Percentiles rank a stretch among this genome's conserved stretches.
These are phyloP conservation scores for Excoecaria agallocha DNA, from an alignment of 345 rosid genomes.

Conservation along the genomic window DNA sequence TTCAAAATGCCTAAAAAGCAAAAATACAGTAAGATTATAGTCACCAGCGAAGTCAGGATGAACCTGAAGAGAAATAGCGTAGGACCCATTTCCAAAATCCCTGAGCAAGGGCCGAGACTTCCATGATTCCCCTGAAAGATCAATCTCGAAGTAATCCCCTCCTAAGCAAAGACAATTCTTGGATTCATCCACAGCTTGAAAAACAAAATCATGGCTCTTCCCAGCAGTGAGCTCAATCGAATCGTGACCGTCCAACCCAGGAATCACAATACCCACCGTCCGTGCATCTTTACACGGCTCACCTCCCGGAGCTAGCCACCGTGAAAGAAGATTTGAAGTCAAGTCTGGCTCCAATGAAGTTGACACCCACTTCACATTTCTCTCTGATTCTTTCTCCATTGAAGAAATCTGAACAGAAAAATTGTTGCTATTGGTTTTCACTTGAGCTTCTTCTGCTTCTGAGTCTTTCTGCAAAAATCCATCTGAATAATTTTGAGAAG, in stretches of 20 bases:
- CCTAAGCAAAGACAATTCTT: constrained; percentile 56
- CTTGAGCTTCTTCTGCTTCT: not conserved
- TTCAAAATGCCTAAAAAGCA: constrained; percentile 71
- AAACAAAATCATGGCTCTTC: constrained; percentile 54
- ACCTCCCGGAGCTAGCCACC: constrained; percentile 71
- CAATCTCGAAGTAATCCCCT: constrained; percentile 88
- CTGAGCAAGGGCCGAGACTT: constrained; percentile 75
- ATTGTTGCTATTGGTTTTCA: constrained; percentile 55
- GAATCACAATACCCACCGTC: constrained; percentile 54
- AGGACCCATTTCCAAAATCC: constrained; percentile 79
- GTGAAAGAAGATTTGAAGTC: constrained; percentile 45
- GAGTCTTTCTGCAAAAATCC: no score
- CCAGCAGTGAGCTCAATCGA: constrained; percentile 57
- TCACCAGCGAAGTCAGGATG: constrained; percentile 86
- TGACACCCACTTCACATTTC: constrained; percentile 44
- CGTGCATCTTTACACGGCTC: constrained; percentile 56
- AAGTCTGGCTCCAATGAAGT: constrained; percentile 49
- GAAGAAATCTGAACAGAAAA: constrained; percentile 15
- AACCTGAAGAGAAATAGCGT: constrained; percentile 68
- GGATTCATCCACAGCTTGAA: constrained; percentile 62
- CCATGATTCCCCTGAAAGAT: constrained; percentile 85
- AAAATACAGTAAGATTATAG: constrained; percentile 62
- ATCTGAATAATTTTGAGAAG: no score
- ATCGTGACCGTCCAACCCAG: constrained; percentile 53
- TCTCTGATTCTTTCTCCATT: constrained; percentile 15